These are phyloP conservation scores for Colletotrichum kahawae DNA, from an alignment of 2,329 filamentous ascomycete species.

Conservation along the genomic window DNA sequence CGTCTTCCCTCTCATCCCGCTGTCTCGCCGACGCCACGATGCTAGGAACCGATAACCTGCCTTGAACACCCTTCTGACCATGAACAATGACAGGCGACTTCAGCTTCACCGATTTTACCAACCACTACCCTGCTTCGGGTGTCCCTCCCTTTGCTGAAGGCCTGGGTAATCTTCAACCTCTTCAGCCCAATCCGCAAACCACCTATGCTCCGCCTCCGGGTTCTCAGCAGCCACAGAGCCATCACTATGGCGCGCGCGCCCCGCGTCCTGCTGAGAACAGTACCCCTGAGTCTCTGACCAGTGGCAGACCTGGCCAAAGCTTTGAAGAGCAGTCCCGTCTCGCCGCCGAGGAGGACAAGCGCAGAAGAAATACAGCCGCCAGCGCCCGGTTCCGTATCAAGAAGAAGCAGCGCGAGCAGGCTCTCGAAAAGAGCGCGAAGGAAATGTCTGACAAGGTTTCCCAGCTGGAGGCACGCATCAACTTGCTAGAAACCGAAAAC, in stretches of 20 bases:
- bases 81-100: conserved; percentile 61
- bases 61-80: conserved; percentile 24
- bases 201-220: conserved; percentile 44
- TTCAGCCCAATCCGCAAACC: conserved; percentile 57
- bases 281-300: conserved; percentile 46
- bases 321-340: conserved; percentile 75
- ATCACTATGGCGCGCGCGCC: conserved; percentile 21
- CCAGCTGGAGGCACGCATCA: conserved; percentile 74
- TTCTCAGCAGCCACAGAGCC: conserved; percentile 38
- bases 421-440: conserved; percentile 80
- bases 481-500: conserved; percentile 82
- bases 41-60: conserved; percentile 20
- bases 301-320: conserved; percentile 49
- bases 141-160: conserved; percentile 42
- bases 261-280: conserved; percentile 47
- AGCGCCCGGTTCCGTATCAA: conserved; percentile 90
- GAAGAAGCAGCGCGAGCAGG: conserved; percentile 94
- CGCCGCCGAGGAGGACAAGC: conserved; percentile 88
- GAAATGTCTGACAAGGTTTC: conserved; percentile 81
- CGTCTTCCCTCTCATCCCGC: conserved; percentile 10
- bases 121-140: conserved; percentile 43
- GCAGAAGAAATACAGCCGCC: conserved; percentile 85
- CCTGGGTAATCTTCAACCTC: conserved; percentile 48
- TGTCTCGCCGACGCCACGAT: conserved; percentile 20
- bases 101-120: conserved; percentile 59